Evolutionary conservation across 306 rosid genomes (phyloP), one percentile per base, ranked within the genome.

Genomic region (Sechiopsis laciniata): DNA sequence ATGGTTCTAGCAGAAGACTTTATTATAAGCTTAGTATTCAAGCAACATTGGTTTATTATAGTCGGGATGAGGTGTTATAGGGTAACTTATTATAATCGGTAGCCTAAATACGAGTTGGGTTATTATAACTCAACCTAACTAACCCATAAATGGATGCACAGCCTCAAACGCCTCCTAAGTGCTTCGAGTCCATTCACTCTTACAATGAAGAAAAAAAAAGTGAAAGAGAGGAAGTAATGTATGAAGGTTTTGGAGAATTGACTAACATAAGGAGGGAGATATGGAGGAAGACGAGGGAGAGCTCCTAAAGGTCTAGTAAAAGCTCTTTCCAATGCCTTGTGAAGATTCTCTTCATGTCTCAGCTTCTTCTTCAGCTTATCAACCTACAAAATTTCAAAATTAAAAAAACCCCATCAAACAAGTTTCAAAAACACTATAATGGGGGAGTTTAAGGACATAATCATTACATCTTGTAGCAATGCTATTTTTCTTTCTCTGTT

Each of bases 231-330:
- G 29, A 40, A 40, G 46, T 40, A 40, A 40, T 40, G 46, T 6
- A 40, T 40, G 68, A 8, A 73, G 8, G 2, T 55, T n/a, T n/a
- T 20, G 76, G n/a, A 21, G 17, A 21, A 20, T 37, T 11, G 13
- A 74, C 95, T 83, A 59, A 92, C 98, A 82, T 82, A 61, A 59
- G 94, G 89, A 84, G 98, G 98, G 58, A 93, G 97, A 90, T 88
- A 93, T 17, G 98, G 97, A 78, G 98, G 98, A 75, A 93, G 93
- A 74, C 97, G 97, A 80, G 98, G 98, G 51, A 93, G 84, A 74
- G 97, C 90, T 76, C 98, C 98, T 58, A 93, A 76, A 58, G 98
- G 97, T 75, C 98, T 83, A 3, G 94, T 86, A 21, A 93, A 89
- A 68, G 96, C 98, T 77, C 98, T 90, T 75, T 93, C 98, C 66